Percentiles rank a stretch among this genome's conserved stretches.
Conservation (phyloP, 148 eudicot species). For the Limonium bicolor region DNA sequence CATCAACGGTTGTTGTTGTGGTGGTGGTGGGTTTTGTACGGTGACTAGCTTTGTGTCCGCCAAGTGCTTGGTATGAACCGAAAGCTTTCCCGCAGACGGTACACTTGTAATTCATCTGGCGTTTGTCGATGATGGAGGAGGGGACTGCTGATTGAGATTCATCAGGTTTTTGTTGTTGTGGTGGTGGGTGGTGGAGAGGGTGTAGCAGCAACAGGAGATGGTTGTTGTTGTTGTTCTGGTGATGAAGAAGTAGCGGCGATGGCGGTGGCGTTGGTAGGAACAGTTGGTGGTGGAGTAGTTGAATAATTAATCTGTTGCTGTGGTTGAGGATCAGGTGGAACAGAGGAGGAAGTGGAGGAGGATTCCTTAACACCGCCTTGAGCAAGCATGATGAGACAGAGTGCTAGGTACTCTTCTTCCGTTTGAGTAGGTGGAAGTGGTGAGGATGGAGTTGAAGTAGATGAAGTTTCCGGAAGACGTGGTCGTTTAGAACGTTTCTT, state of each 20-base stretch:
- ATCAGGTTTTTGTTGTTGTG: too few relatives aligned
- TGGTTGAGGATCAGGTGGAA: too few relatives aligned
- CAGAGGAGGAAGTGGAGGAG: neutral
- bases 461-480: constrained; percentile 21
- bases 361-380: constrained; percentile 28
- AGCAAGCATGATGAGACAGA: constrained; percentile 85
- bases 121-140: neutral
- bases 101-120: constrained; percentile 26
- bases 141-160: too few relatives aligned
- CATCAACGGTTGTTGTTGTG: constrained; percentile 9
- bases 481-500: constrained; percentile 76
- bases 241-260: neutral
- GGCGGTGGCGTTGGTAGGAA: neutral
- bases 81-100: constrained; percentile 56
- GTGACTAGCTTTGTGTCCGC: constrained; percentile 92
- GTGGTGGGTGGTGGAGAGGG: too few relatives aligned
- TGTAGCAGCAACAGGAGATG: too few relatives aligned
- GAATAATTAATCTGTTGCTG: too few relatives aligned
- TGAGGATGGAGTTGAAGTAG: neutral
- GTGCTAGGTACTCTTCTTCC: constrained; percentile 81
- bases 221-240: neutral
- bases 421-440: constrained; percentile 9
- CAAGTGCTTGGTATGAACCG: constrained; percentile 75
- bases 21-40: constrained; percentile 13
- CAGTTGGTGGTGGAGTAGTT: constrained; percentile 3